Evolutionary conservation across 371 early-diverging fungal genomes (phyloP).

Genomic region (Syncephalis plumigaleata): DNA sequence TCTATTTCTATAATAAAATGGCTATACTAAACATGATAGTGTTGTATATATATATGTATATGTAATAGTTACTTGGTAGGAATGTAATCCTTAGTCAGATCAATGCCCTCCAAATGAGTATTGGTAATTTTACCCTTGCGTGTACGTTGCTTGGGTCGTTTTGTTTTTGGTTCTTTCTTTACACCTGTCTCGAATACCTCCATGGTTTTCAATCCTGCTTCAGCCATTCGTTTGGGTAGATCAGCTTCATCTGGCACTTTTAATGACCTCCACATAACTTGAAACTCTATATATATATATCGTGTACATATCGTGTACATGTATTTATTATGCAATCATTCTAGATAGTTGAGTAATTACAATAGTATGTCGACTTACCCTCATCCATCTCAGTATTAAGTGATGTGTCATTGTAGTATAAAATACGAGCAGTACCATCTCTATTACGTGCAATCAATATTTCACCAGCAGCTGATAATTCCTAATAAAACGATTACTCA

Average conservation of each 20-base stretch:
- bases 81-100: slow-evolving; percentile 62
- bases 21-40: too few relatives aligned
- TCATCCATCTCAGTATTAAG: slow-evolving; percentile 41
- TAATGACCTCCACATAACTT: slow-evolving; percentile 54
- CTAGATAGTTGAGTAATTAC: too few relatives aligned
- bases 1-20: too few relatives aligned
- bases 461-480: slow-evolving; percentile 41
- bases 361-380: slow-evolving; percentile 22
- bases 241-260: slow-evolving; percentile 59
- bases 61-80: slow-evolving; percentile 6
- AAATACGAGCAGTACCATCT: slow-evolving; percentile 47
- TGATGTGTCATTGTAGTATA: slow-evolving; percentile 50
- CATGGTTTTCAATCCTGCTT: slow-evolving; percentile 59
- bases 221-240: slow-evolving; percentile 15
- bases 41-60: too few relatives aligned
- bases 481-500: too few relatives aligned
- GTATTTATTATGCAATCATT: too few relatives aligned
- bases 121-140: slow-evolving; percentile 72
- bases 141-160: slow-evolving; percentile 43
- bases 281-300: slow-evolving; percentile 42
- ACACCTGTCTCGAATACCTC: slow-evolving; percentile 33
- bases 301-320: too few relatives aligned
- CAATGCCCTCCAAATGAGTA: slow-evolving; percentile 66
- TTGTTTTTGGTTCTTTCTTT: slow-evolving; percentile 19
- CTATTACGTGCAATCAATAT: slow-evolving; percentile 61